Percentiles rank a stretch among this genome's conserved stretches.
Evolutionary conservation across 345 rosid genomes (phyloP).

Genomic region (Brassica nigra): DNA sequence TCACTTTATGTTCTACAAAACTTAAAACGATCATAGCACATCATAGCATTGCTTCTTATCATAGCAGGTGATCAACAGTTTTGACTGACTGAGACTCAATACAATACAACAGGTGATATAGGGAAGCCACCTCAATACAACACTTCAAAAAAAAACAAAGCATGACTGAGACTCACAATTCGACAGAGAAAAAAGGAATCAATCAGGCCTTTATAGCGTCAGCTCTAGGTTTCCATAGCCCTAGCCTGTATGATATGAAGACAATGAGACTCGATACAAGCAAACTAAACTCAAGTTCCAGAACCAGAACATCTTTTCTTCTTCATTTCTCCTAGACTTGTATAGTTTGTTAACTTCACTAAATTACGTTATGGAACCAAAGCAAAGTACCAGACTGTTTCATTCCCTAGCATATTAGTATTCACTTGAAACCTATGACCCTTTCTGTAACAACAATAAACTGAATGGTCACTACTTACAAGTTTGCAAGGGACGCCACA

Average conservation of each 20-base stretch:
- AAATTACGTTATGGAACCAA: neutral
- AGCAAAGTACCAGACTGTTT: neutral
- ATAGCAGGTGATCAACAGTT: too few species aligned
- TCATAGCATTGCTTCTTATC: too few species aligned
- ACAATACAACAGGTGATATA: too few species aligned
- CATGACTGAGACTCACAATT: neutral
- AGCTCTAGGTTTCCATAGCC: slow-evolving; percentile 79
- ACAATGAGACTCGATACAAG: too few species aligned
- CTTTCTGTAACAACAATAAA: too few species aligned
- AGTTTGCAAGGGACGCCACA: slow-evolving; percentile 92
- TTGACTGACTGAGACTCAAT: too few species aligned
- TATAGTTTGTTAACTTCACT: neutral
- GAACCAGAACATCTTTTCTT: too few species aligned
- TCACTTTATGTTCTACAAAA: too few species aligned
- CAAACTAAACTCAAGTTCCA: slow-evolving; percentile 32
- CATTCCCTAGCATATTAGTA: neutral
- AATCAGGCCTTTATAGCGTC: slow-evolving; percentile 49
- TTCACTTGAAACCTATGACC: neutral
- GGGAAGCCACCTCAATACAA: too few species aligned
- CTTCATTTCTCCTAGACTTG: neutral
- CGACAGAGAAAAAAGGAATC: neutral
- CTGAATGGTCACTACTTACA: slow-evolving; percentile 43
- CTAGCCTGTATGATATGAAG: slow-evolving; percentile 45
- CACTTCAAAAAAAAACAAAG: neutral
- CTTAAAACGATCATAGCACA: too few species aligned